phyloP scores from a whole-genome alignment of 495 filamentous ascomycete species.

The Niebla homalea region DNA sequence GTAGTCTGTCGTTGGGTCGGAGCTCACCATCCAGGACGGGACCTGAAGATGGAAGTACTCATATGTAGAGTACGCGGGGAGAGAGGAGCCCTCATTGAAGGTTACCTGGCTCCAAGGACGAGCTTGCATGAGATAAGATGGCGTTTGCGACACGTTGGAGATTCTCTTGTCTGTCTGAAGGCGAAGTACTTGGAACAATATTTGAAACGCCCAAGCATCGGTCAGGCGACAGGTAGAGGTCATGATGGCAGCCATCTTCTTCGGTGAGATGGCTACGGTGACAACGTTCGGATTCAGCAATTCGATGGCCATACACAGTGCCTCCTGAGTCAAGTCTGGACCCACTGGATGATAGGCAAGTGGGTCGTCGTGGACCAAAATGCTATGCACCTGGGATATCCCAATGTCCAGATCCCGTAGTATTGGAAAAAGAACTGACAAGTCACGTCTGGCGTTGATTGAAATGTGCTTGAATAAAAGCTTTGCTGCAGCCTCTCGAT shows the following conservation, averaged over 20 bases:
- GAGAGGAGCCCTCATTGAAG: slow-evolving; percentile 6
- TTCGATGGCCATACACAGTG: neutral
- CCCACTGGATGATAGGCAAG: too few species aligned
- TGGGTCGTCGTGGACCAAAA: neutral
- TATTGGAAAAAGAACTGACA: neutral
- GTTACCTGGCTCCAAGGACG: slow-evolving; percentile 2
- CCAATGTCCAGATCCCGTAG: neutral
- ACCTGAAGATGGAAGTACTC: slow-evolving; percentile 1
- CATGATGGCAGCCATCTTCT: neutral
- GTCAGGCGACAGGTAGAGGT: neutral
- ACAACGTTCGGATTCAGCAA: neutral
- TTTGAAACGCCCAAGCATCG: slow-evolving; percentile 5
- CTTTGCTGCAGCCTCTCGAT: neutral
- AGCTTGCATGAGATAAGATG: neutral
- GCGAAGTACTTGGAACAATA: slow-evolving; percentile 5
- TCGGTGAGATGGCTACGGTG: neutral
- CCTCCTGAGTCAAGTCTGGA: too few species aligned
- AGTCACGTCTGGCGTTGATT: neutral
- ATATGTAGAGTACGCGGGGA: slow-evolving; percentile 6
- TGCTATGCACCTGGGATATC: neutral
- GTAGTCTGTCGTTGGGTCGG: neutral
- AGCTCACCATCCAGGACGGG: neutral
- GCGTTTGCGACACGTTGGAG: neutral
- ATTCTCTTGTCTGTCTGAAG: neutral
- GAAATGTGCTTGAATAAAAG: neutral